phyloP scores from a whole-genome alignment of 257 asterid genomes.

The Ehretia macrophylla region DNA sequence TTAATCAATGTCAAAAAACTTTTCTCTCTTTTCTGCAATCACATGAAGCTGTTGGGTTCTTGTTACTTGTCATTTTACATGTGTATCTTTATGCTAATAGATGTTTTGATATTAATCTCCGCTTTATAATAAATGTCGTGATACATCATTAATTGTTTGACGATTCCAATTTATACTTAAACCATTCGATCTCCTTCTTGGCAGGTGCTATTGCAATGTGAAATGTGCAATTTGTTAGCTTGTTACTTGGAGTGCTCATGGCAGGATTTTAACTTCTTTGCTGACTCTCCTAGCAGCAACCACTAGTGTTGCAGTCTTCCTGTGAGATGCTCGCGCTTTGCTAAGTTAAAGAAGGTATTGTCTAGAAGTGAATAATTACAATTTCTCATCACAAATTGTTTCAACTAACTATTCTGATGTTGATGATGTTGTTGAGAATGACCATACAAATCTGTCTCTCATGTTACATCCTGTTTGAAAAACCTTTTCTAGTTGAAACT shows the following conservation, averaged over 20 bases:
- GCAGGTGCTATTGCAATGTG: conserved; percentile 7
- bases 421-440: too few species aligned
- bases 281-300: not conserved
- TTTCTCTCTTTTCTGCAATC: conserved; percentile 1
- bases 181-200: conserved; percentile 1
- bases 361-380: not conserved
- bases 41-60: not conserved
- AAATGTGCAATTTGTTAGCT: not conserved
- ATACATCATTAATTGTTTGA: not conserved
- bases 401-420: too few species aligned
- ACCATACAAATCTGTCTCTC: too few species aligned
- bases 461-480: too few species aligned
- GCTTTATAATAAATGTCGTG: not conserved
- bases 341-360: conserved; percentile 2
- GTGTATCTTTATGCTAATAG: not conserved
- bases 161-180: not conserved
- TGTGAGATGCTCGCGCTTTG: conserved; percentile 2
- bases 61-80: not conserved
- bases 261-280: not conserved
- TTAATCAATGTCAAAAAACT: not conserved
- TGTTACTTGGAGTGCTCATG: not conserved
- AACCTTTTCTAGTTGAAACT: too few species aligned
- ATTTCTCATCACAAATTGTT: too few species aligned
- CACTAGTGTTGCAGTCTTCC: not conserved
- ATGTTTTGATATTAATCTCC: not conserved